These are phyloP conservation scores for Phytophthora fragariae DNA, from an alignment of 352 stramenopile species.

Conservation along the genomic window DNA sequence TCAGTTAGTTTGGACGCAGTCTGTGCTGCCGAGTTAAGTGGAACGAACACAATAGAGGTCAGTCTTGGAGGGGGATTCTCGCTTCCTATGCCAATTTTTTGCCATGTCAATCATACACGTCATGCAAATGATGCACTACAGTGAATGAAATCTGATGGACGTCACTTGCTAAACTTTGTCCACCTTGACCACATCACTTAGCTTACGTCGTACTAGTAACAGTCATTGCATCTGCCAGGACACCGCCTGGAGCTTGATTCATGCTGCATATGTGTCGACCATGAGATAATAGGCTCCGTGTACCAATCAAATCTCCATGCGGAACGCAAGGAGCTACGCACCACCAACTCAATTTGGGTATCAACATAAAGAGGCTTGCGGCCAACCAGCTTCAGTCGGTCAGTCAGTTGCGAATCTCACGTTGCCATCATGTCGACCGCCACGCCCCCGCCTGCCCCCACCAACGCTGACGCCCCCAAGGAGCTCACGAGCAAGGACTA, in stretches of 20 bases:
- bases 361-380: conserved; percentile 4
- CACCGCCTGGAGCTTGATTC: not conserved
- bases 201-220: not conserved
- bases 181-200: not conserved
- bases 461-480: conserved; percentile 25
- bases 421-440: conserved; percentile 42
- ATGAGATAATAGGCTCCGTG: conserved; percentile 5
- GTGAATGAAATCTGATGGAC: not conserved
- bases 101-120: not conserved
- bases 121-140: not conserved
- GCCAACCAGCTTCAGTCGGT: not conserved
- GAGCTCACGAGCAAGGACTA: conserved; percentile 96
- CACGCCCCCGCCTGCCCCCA: conserved; percentile 35
- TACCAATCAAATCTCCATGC: conserved; percentile 39
- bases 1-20: conserved; percentile 41
- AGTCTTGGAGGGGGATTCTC: conserved; percentile 43
- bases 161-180: not conserved
- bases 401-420: conserved; percentile 26
- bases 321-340: conserved; percentile 7
- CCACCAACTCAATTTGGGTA: conserved; percentile 13
- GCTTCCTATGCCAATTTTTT: conserved; percentile 34
- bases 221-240: not conserved
- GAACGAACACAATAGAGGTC: conserved; percentile 43
- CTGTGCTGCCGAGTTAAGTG: conserved; percentile 36
- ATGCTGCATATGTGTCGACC: not conserved